phyloP scores from a whole-genome alignment of 2,329 filamentous ascomycete genomes.

The Sporothrix pseudoabietina region DNA sequence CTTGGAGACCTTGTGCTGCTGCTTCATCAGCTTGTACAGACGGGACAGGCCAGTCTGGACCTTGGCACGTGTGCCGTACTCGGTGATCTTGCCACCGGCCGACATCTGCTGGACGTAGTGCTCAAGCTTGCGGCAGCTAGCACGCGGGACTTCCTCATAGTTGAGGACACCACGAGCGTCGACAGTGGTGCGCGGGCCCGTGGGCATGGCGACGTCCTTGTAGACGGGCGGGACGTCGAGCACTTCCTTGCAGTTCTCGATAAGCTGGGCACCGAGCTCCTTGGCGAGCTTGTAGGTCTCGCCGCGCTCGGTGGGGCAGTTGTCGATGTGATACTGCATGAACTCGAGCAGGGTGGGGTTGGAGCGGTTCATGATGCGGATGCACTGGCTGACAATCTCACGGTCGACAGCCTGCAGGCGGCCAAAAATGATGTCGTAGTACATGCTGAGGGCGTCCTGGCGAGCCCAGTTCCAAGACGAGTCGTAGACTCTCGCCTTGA shows the following conservation, averaged over 20 bases:
- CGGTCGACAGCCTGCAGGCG: constrained; percentile 89
- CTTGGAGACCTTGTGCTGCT: constrained; percentile 97
- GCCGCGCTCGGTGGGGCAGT: constrained; percentile 93
- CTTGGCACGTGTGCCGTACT: constrained; percentile 97
- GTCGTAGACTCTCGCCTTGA: constrained; percentile 96
- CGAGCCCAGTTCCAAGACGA: constrained; percentile 99
- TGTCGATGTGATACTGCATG: constrained; percentile 99
- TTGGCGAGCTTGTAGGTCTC: constrained; percentile 99
- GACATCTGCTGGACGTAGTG: constrained; percentile 99
- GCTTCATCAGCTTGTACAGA: constrained; percentile 97
- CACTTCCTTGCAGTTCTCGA: constrained; percentile 96
- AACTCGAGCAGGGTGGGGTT: constrained; percentile 95
- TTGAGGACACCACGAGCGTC: constrained; percentile 90
- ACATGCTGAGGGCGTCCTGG: constrained; percentile 97
- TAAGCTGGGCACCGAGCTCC: constrained; percentile 86
- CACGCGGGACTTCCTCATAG: constrained; percentile 83
- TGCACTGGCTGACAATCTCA: constrained; percentile 98
- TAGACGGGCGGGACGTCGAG: constrained; percentile 81
- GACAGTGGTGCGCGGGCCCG: constrained; percentile 88
- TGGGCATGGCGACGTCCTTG: constrained; percentile 93
- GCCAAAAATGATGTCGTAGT: constrained; percentile 98
- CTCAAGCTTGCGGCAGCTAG: constrained; percentile 93
- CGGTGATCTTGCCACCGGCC: constrained; percentile 95
- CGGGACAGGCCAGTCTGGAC: constrained; percentile 93
- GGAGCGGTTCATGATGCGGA: constrained; percentile 98